Conservation (phyloP, 192 early-diverging fungal genomes). For the Coemansia sp. region DNA sequence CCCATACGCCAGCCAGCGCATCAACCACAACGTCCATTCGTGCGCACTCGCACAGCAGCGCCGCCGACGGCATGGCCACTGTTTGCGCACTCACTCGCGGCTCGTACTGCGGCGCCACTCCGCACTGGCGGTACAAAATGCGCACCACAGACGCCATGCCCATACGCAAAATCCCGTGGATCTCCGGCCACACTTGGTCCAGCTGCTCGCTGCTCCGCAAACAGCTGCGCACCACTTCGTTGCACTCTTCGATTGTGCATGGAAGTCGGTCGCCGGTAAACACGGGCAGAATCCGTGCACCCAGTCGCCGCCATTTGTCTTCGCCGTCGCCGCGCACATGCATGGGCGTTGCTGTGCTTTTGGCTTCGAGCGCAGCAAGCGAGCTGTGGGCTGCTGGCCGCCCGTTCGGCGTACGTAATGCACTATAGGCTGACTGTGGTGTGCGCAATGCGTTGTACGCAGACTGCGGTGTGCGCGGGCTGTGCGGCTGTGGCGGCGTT, state of each 20-base stretch:
- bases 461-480: conserved; percentile 11
- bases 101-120: conserved; percentile 37
- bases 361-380: conserved; percentile 55
- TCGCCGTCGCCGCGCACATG: conserved; percentile 29
- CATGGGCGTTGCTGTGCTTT: conserved; percentile 15
- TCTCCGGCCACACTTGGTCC: conserved; percentile 35
- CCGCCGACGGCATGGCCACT: conserved; percentile 17
- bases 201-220: conserved; percentile 20
- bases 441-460: not conserved
- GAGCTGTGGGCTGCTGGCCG: conserved; percentile 33
- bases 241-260: conserved; percentile 80
- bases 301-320: conserved; percentile 74
- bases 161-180: conserved; percentile 32
- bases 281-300: conserved; percentile 73
- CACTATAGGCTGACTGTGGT: not conserved
- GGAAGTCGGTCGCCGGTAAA: conserved; percentile 84
- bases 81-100: not conserved
- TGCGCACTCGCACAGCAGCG: conserved; percentile 62
- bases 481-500: not conserved
- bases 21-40: conserved; percentile 66
- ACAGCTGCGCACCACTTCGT: conserved; percentile 64
- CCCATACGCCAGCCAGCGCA: conserved; percentile 76
- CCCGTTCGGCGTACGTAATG: not conserved
- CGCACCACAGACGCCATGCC: conserved; percentile 49
- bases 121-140: conserved; percentile 21